Base-by-base conservation (phyloP, 352 stramenopile species). In the Phytophthora europaea region DNA sequence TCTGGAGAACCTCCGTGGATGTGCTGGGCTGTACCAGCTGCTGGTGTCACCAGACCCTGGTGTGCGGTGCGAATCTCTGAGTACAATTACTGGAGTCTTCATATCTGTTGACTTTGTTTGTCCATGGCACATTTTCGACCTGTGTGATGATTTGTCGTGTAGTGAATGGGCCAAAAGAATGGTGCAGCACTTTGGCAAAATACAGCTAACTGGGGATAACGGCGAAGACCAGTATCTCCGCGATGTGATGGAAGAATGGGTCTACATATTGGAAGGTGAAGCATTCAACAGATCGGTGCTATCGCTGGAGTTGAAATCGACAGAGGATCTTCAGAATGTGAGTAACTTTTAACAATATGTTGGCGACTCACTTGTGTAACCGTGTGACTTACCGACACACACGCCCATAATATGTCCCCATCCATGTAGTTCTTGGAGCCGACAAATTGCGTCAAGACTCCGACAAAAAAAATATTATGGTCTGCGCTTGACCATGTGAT, bases 171-270 rank as follows among this genome's bases (percentile, higher is more conserved):
- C 84, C 23, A 82, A 83, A 8, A 69, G 69, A 18, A 73, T 91
- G 52, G 73, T 96, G 12, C 72, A 76, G 13, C 82, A 90, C 16
- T 79, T 87, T 38, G 87, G 84, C 4, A 78, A 81, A 18, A 89
- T 93, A 36, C 81, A 94, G 22, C 69, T 95, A 55, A 77, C 79
- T 34, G 67, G 78, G 5, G 82, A 91, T 43, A 77, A 72, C 45
- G 84, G 59, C 0, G 60, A 86, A 59, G 79, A 88, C 20, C 73
- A 81, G 31, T 72, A 77, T 36, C 87, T 94, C 43, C 72, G 94
- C 36, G 80, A 83, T 43, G 88, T 94, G 22, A 73, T 97, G 34
- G 89, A 97, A 53, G 90, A 97, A 65, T 95, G 90, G 88, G 94
- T 94, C 87, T 97, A 89, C 59, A 86, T 96, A 48, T 43, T 97